Conservation (phyloP, 1,139 yeast genomes). For the Taphrina pruni region DNA sequence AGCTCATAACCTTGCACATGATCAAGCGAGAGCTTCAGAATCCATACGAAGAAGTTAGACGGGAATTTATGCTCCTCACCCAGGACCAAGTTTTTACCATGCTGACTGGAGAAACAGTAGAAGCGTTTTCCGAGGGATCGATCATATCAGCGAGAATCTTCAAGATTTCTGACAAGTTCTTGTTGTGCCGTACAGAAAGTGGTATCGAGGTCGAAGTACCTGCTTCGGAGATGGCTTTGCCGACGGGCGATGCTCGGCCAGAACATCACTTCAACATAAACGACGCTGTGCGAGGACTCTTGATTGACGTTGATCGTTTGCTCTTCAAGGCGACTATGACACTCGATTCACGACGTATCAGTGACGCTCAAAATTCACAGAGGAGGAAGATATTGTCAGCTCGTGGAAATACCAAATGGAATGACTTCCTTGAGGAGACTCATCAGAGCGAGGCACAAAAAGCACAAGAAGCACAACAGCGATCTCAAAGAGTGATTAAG, state of each 20-base stretch:
- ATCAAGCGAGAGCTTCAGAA: slow-evolving; percentile 87
- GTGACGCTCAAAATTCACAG: slow-evolving; percentile 58
- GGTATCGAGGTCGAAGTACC: slow-evolving; percentile 74
- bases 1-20: slow-evolving; percentile 81
- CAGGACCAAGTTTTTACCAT: slow-evolving; percentile 80
- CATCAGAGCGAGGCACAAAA: slow-evolving; percentile 65
- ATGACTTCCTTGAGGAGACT: slow-evolving; percentile 71
- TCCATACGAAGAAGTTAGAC: slow-evolving; percentile 84
- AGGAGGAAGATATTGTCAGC: slow-evolving; percentile 27
- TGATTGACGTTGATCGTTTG: slow-evolving; percentile 71
- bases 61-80: slow-evolving; percentile 69
- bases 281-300: slow-evolving; percentile 85
- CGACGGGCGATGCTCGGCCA: slow-evolving; percentile 28
- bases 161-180: slow-evolving; percentile 58
- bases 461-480: slow-evolving; percentile 58
- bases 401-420: slow-evolving; percentile 60
- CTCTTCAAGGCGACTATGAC: slow-evolving; percentile 77
- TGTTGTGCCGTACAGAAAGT: slow-evolving; percentile 72
- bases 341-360: slow-evolving; percentile 68
- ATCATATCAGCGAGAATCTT: slow-evolving; percentile 78
- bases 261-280: slow-evolving; percentile 57
- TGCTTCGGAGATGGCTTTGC: slow-evolving; percentile 60
- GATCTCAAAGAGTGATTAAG: slow-evolving; percentile 77
- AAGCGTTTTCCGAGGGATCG: slow-evolving; percentile 70
- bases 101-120: slow-evolving; percentile 84